phyloP scores from a whole-genome alignment of 1,284 basidiomycete genomes.

The Ceratobasidium papillatum region DNA sequence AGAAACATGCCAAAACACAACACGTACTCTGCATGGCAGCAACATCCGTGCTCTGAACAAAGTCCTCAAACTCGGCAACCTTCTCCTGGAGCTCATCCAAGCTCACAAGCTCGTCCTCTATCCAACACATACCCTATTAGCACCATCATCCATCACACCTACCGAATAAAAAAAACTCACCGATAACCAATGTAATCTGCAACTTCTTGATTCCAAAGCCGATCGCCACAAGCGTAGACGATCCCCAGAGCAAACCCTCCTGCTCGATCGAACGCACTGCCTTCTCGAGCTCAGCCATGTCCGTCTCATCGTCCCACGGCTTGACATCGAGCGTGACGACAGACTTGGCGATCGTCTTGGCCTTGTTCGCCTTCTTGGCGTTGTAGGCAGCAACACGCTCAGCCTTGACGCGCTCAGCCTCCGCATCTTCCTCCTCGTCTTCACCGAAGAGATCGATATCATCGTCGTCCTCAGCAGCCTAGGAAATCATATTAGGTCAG shows the following conservation, averaged over 20 bases:
- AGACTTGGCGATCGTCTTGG: slow-evolving; percentile 91
- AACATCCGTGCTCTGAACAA: slow-evolving; percentile 93
- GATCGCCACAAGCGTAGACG: slow-evolving; percentile 89
- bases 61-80: slow-evolving; percentile 89
- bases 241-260: slow-evolving; percentile 96
- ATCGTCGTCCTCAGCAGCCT: slow-evolving; percentile 80
- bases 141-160: slow-evolving; percentile 18
- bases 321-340: slow-evolving; percentile 97
- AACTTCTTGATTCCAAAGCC: slow-evolving; percentile 94
- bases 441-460: slow-evolving; percentile 93
- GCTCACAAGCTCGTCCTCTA: slow-evolving; percentile 95
- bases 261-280: slow-evolving; percentile 86
- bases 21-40: slow-evolving; percentile 87
- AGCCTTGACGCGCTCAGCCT: slow-evolving; percentile 93
- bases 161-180: slow-evolving; percentile 59
- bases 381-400: slow-evolving; percentile 96
- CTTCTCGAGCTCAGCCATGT: slow-evolving; percentile 89
- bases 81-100: slow-evolving; percentile 94
- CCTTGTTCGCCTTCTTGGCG: slow-evolving; percentile 92
- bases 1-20: background rate
- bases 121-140: slow-evolving; percentile 22
- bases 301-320: slow-evolving; percentile 99
- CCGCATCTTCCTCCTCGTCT: slow-evolving; percentile 87
- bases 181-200: slow-evolving; percentile 95
- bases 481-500: background rate